Conservation (phyloP, 495 filamentous ascomycete genomes). For the Aspergillus sclerotiicarbonarius region DNA sequence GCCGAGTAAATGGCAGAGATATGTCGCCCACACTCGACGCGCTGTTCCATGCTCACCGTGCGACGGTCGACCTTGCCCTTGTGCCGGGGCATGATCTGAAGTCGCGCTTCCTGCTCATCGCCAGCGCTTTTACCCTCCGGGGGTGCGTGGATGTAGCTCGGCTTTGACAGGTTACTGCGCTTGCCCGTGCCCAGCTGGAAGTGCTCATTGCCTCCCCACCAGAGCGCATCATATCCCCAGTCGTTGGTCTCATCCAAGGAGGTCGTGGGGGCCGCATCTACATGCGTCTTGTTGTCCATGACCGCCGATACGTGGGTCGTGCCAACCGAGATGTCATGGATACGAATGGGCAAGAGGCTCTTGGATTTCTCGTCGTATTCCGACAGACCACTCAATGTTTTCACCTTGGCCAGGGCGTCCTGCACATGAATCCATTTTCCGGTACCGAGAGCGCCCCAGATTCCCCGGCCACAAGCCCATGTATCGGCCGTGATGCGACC, state of each 20-base stretch:
- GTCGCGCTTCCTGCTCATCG: slow-evolving; percentile 64
- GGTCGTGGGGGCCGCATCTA: slow-evolving; percentile 47
- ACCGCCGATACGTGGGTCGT: slow-evolving; percentile 75
- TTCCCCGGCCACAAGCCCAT: slow-evolving; percentile 82
- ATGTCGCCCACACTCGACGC: slow-evolving; percentile 79
- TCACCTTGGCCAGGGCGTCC: slow-evolving; percentile 74
- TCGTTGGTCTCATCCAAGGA: slow-evolving; percentile 53
- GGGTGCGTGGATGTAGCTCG: slow-evolving; percentile 75
- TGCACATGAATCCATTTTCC: slow-evolving; percentile 91
- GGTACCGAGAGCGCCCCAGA: slow-evolving; percentile 77
- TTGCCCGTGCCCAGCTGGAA: slow-evolving; percentile 92
- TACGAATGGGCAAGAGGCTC: slow-evolving; percentile 69
- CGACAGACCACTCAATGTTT: slow-evolving; percentile 72
- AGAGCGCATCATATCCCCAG: slow-evolving; percentile 81
- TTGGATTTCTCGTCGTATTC: slow-evolving; percentile 79
- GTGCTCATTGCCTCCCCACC: slow-evolving; percentile 92
- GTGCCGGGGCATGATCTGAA: slow-evolving; percentile 81
- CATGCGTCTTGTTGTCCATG: slow-evolving; percentile 72
- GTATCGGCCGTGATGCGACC: slow-evolving; percentile 67
- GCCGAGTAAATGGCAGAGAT: slow-evolving; percentile 76
- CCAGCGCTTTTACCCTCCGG: slow-evolving; percentile 48
- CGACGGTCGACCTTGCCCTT: slow-evolving; percentile 64
- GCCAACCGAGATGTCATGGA: slow-evolving; percentile 69
- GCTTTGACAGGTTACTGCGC: slow-evolving; percentile 71
- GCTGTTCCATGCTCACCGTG: slow-evolving; percentile 76